Evolutionary conservation across 345 rosid genomes (phyloP).

Genomic region (Abelmoschus esculentus): DNA sequence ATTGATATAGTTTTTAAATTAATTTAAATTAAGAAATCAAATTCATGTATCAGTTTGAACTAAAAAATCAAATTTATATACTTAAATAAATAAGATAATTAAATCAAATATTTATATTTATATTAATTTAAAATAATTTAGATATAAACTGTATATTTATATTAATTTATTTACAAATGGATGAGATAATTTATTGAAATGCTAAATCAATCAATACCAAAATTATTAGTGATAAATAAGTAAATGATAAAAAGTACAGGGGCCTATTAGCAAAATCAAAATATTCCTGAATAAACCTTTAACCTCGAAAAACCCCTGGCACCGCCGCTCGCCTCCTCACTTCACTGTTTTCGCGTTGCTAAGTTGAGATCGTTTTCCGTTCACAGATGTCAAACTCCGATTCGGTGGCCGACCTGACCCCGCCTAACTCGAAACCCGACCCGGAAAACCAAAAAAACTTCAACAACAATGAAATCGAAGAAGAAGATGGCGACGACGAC

Average conservation of each 20-base stretch:
- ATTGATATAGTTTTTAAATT: too few species aligned
- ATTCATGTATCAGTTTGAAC: too few species aligned
- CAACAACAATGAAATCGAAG: conserved; percentile 2
- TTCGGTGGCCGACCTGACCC: too few species aligned
- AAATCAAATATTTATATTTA: too few species aligned
- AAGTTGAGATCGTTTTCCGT: background rate
- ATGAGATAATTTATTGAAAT: too few species aligned
- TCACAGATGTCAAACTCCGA: background rate
- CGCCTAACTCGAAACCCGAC: background rate
- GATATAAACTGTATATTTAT: too few species aligned
- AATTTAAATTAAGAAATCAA: too few species aligned
- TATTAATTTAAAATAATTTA: too few species aligned
- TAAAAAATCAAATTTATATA: too few species aligned
- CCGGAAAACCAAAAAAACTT: background rate
- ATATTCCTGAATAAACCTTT: background rate
- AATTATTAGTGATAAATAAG: background rate
- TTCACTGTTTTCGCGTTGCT: background rate
- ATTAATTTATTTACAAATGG: too few species aligned
- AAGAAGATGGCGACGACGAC: conserved; percentile 18
- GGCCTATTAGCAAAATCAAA: background rate
- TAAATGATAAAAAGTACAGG: background rate
- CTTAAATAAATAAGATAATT: too few species aligned
- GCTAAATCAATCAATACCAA: too few species aligned
- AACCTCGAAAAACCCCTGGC: background rate
- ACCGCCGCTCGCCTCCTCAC: background rate